Base-by-base conservation (phyloP, 371 early-diverging fungal species). In the Actinomortierella ambigua region DNA sequence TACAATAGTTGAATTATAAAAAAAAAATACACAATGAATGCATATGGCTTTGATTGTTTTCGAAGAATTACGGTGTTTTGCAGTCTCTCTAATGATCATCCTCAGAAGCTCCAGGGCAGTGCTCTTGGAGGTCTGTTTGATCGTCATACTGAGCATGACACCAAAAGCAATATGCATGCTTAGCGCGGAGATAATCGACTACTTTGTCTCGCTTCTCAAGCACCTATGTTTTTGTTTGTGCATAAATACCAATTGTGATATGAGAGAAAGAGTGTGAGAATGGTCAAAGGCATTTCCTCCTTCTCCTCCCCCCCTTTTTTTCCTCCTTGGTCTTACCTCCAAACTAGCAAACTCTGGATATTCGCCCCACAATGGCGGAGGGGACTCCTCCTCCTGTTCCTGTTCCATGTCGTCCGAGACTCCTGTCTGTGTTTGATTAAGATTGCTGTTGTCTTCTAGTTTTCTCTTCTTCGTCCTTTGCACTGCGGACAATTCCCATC, bases 161-260 rank as follows among this genome's bases (percentile, higher is more conserved):
- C 87, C 88, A 90, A 44, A 89, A 81, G 57, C 90, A 90, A 55
- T 90, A 90, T 20, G 22, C 39, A 64, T 89, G 77, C 14, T 79
- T 60, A 5, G 48, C 51, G 9, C 89, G 80, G 43, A 90, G 67
- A 64, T 88, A 86, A 0, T 50, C 22, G 2, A 77, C 80, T 0
- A 89, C 66, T 15, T 57, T 48, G 9, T 64, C 65, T 6, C 89
- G 63, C 51, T 86, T 79, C 42, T 77, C 77, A 1, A 64, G 62
- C 18, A 65, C 27, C 77, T 79, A 50, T 41, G n/a, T n/a, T n/a
- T n/a, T n/a, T n/a, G n/a, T n/a, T n/a, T n/a, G n/a, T 34, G 34
- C 11, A 34, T 34, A 34, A 34, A 50, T 3, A 40, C 41, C 1
- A 2, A 52, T 14, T 5, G 6, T 18, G 0, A 13, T n/a, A n/a